Evolutionary conservation across 2,329 filamentous ascomycete genomes (phyloP).

Genomic region (Fusarium brachygibbosum): DNA sequence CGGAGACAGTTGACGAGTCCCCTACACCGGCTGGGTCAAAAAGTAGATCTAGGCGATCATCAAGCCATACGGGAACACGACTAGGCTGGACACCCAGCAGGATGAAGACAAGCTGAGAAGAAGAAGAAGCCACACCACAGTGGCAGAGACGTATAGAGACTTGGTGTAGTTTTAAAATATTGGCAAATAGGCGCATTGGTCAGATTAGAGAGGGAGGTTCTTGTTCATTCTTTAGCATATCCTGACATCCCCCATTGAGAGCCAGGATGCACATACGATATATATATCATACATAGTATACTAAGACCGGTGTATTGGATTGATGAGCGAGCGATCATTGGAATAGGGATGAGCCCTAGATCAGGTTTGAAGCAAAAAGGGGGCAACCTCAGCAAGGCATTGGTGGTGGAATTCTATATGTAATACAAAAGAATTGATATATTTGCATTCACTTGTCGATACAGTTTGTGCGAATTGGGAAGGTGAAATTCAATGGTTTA

Average conservation of each 20-base stretch:
- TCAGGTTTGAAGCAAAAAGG: constrained; percentile 28
- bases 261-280: constrained; percentile 9
- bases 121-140: constrained; percentile 8
- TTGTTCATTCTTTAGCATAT: constrained; percentile 36
- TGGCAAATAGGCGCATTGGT: constrained; percentile 38
- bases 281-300: constrained; percentile 22
- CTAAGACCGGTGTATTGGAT: constrained; percentile 11
- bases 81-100: constrained; percentile 36
- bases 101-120: constrained; percentile 31
- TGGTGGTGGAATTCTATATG: constrained; percentile 34
- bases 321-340: constrained; percentile 7
- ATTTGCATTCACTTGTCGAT: neutral
- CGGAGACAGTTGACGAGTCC: constrained; percentile 41
- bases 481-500: constrained; percentile 17
- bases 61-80: constrained; percentile 37
- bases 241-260: constrained; percentile 9
- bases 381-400: constrained; percentile 21
- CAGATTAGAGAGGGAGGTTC: constrained; percentile 23
- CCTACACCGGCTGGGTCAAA: constrained; percentile 24
- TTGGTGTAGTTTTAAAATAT: constrained; percentile 29
- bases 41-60: constrained; percentile 38
- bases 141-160: constrained; percentile 13
- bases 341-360: constrained; percentile 12
- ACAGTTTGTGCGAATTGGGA: too few relatives aligned
- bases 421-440: constrained; percentile 44